Conservation (phyloP, 192 early-diverging fungal genomes). For the Glomus cerebriforme region DNA sequence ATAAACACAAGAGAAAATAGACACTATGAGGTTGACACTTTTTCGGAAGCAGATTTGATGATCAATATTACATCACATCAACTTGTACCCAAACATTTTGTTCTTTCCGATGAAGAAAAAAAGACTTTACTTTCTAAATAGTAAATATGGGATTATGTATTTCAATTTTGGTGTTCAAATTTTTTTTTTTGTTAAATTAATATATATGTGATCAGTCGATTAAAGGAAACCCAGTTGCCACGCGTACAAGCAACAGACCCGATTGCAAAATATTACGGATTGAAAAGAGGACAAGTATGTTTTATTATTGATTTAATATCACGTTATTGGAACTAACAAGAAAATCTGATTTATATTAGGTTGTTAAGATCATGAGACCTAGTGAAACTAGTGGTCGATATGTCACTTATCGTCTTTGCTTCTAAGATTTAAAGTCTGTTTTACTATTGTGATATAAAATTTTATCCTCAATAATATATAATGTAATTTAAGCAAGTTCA, state of each 20-base stretch:
- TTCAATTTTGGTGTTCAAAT: neutral
- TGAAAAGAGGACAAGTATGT: slow-evolving; percentile 73
- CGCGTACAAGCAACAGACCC: slow-evolving; percentile 87
- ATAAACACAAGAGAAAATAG: slow-evolving; percentile 36
- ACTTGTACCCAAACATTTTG: slow-evolving; percentile 93
- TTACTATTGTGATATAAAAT: too few species aligned
- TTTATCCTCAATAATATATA: too few species aligned
- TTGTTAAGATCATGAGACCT: slow-evolving; percentile 93
- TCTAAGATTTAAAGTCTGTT: slow-evolving; percentile 51
- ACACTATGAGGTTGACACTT: slow-evolving; percentile 74
- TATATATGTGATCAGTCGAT: slow-evolving; percentile 57
- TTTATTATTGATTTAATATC: neutral
- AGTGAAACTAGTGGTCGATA: slow-evolving; percentile 98
- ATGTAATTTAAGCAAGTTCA: too few species aligned
- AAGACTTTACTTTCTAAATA: slow-evolving; percentile 87
- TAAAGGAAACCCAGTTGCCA: slow-evolving; percentile 96
- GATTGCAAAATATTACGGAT: slow-evolving; percentile 94
- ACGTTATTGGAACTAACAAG: too few species aligned
- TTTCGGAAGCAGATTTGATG: slow-evolving; percentile 88
- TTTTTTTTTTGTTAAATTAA: neutral
- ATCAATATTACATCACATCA: slow-evolving; percentile 98
- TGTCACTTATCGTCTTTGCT: slow-evolving; percentile 94
- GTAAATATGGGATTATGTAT: slow-evolving; percentile 52
- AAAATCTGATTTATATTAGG: slow-evolving; percentile 48
- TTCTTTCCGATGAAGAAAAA: slow-evolving; percentile 87